Percentiles rank a stretch among this genome's conserved stretches.
Conservation (phyloP, 192 early-diverging fungal genomes). For the Gorgonomyces haynaldii region DNA sequence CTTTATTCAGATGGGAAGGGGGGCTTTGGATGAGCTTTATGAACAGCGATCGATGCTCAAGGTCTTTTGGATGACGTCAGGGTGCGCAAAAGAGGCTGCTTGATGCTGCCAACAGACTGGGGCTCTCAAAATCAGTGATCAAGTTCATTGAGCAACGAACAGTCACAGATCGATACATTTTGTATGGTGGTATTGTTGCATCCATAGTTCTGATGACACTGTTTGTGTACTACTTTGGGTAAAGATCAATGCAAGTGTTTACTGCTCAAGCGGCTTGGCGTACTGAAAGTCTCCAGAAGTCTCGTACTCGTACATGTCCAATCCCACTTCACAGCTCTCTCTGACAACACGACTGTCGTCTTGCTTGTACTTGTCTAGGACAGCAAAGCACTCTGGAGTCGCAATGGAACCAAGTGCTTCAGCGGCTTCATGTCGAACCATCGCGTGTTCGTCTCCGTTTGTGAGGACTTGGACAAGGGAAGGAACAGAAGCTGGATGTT, state of each 20-base stretch:
- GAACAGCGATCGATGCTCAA: slow-evolving; percentile 40
- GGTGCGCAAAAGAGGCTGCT: slow-evolving; percentile 32
- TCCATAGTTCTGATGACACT: slow-evolving; percentile 35
- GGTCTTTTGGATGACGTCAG: slow-evolving; percentile 18
- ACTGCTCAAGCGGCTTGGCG: slow-evolving; percentile 24
- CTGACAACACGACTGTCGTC: slow-evolving; percentile 77
- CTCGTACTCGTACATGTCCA: slow-evolving; percentile 95
- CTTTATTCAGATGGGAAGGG: slow-evolving; percentile 26
- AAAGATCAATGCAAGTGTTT: neutral
- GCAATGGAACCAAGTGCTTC: slow-evolving; percentile 95
- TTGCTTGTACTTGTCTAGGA: slow-evolving; percentile 56
- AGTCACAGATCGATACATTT: slow-evolving; percentile 23
- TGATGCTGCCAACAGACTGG: slow-evolving; percentile 32
- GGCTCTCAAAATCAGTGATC: slow-evolving; percentile 35
- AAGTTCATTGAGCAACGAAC: slow-evolving; percentile 38
- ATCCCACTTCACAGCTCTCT: slow-evolving; percentile 82
- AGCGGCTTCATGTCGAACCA: slow-evolving; percentile 96
- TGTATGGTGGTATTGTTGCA: slow-evolving; percentile 28
- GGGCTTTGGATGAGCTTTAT: slow-evolving; percentile 30
- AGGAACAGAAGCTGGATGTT: slow-evolving; percentile 81
- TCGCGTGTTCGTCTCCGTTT: slow-evolving; percentile 64
- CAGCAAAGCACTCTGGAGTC: slow-evolving; percentile 66
- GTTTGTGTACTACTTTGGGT: slow-evolving; percentile 30
- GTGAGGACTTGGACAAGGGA: slow-evolving; percentile 65
- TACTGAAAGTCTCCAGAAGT: slow-evolving; percentile 79